A percentile compares a stretch with the other conserved stretches of the same genome.
These are phyloP conservation scores for Aspergillus avenaceus DNA, from an alignment of 495 filamentous ascomycete species.

Conservation along the genomic window DNA sequence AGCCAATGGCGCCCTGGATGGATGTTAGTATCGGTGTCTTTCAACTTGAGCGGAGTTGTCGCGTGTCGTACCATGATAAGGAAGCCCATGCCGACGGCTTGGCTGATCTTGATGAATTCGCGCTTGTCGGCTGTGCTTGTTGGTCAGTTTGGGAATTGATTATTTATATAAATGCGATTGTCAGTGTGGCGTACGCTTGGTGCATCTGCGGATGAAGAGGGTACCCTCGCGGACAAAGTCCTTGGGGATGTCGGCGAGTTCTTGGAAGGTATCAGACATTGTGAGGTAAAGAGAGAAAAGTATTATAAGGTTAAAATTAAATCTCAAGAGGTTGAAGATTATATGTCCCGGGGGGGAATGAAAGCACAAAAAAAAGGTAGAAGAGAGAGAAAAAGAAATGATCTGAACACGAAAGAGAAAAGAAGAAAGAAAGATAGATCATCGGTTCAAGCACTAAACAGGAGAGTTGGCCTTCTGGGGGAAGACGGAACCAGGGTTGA, in stretches of 20 bases:
- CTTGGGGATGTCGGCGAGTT: constrained; percentile 74
- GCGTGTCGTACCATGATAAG: constrained; percentile 60
- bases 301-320: constrained; percentile 2
- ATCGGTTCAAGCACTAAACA: not conserved
- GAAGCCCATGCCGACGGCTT: constrained; percentile 92
- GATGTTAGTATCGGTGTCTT: not conserved
- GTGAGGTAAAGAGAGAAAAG: constrained; percentile 3
- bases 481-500: constrained; percentile 14
- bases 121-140: constrained; percentile 61
- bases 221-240: constrained; percentile 80
- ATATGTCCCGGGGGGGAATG: no score
- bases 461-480: constrained; percentile 5
- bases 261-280: constrained; percentile 76
- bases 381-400: constrained; percentile 4
- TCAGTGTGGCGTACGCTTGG: constrained; percentile 61
- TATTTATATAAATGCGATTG: not conserved
- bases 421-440: constrained; percentile 1
- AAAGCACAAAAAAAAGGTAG: not conserved
- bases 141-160: constrained; percentile 11
- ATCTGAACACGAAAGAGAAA: not conserved
- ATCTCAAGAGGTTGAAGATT: no score
- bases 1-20: constrained; percentile 58
- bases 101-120: constrained; percentile 92
- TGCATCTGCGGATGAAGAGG: constrained; percentile 78
- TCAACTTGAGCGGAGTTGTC: constrained; percentile 26